Evolutionary conservation across 1,284 basidiomycete genomes (phyloP), one percentile per base, ranked within the genome.

Genomic region (Ceratobasidium sp.): DNA sequence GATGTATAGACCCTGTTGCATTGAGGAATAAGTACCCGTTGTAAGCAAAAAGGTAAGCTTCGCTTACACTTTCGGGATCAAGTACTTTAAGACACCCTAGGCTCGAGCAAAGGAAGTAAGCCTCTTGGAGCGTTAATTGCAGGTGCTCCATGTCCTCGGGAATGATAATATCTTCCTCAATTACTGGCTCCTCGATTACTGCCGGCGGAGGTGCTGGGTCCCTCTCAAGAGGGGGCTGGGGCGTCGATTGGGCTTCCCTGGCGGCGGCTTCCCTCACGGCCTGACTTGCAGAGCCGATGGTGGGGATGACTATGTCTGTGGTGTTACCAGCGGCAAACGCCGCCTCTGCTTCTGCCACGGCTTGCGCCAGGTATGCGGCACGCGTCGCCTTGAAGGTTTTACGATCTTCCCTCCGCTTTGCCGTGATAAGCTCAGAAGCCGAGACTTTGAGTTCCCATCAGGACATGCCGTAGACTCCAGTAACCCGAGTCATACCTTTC

Each of bases 311-410:
- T 6, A 65, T 42, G 20, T 22, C 49, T 25, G 49, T 49, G 1
- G 60, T 27, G 22, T 87, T 85, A 22, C 90, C 89, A 76, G 88
- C 86, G 13, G 84, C 82, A 74, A 92, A 92, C 0, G 88, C 85
- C 0, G 80, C 82, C 74, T 93, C 90, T 5, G 90, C 91, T 73
- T 91, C 89, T 38, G 87, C 87, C 5, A 85, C 86, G 0, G 89
- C 87, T 1, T 85, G 84, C 6, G 89, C 86, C 73, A 93, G 87
- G 1, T 91, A 91, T 57, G 81, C 82, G n/a, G 91, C 91, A 75
- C 95, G 87, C 76, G 96, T 94, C 43, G 91, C 82, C 79, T 98
- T 98, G 82, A 96, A 95, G 74, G 93, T 90, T 74, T 89, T 90
- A 50, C 96, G 87, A 74, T 95, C 93, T 42, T 87, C 85, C 54